Evolutionary conservation across 2,329 filamentous ascomycete genomes (phyloP), one percentile per base, ranked within the genome.

Genomic region (Neopestalotiopsis rosae): DNA sequence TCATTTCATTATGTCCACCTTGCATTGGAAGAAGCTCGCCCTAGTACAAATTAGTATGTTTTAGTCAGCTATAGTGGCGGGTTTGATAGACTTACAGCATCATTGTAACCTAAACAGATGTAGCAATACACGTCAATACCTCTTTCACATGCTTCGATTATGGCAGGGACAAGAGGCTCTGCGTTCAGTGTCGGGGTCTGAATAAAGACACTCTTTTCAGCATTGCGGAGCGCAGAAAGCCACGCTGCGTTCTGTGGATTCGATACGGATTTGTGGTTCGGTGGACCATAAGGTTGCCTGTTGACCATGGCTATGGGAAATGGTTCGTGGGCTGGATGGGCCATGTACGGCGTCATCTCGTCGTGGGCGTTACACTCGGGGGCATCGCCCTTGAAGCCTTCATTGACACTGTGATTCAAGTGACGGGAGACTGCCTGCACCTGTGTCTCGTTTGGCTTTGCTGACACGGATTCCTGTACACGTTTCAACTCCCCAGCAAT

Each of bases 101-200:
- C 93, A 71, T 95, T 95, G 80, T 95, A 95, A 1, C 93, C 92
- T 0, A 95, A 86, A 71, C 91, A 94, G 1, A 94, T 84, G 71
- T 93, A 94, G 76, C 89, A 91, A 0, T 87, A 89, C 0, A 94
- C 89, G 65, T 90, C 82, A 0, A 94, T 79, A 0, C 92, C 92
- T 1, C 92, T 84, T 69, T 89, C 85, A n/a, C 90, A 86, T 0
- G 93, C 92, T 3, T 85, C 85, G 0, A 87, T 76, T 3, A 95
- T 85, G 1, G 89, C 90, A 0, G 89, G 86, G 0, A 94, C 74
- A 0, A 94, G 81, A 0, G 89, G 90, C 68, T 88, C 87, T 0
- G 92, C 92, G 74, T 95, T 95, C 49, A 95, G 84, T 28, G 93
- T 91, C 0, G 93, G 93, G 0, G 91, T 91, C 77, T 95, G 92